Evolutionary conservation across 805 yeast species (phyloP).

Genomic region (Wickerhamiella slavikovae): DNA sequence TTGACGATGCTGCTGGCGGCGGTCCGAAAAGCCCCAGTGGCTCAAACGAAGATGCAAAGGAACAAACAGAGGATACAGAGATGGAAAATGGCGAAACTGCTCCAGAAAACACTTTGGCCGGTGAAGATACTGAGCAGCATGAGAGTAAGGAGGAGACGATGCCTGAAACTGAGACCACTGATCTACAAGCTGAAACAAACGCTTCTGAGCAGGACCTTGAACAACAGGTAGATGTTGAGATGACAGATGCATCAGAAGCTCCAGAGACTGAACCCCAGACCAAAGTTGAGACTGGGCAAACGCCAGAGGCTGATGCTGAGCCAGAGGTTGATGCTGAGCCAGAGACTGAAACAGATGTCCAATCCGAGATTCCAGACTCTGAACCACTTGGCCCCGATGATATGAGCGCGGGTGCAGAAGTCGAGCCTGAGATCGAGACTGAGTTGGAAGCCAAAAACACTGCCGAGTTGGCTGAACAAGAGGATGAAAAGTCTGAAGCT

Average conservation of each 20-base stretch:
- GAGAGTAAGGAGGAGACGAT: too few species aligned
- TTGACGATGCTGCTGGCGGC: too few species aligned
- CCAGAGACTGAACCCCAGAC: constrained; percentile 1
- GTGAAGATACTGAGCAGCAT: too few species aligned
- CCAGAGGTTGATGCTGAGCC: constrained; percentile 3
- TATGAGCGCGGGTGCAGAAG: constrained; percentile 2
- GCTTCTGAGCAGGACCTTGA: not conserved
- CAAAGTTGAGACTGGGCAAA: constrained; percentile 2
- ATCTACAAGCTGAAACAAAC: too few species aligned
- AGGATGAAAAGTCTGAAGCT: not conserved
- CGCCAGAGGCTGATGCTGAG: constrained; percentile 4
- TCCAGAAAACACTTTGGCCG: too few species aligned
- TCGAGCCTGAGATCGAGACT: not conserved
- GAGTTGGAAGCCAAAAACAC: not conserved
- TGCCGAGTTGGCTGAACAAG: constrained; percentile 1
- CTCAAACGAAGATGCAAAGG: too few species aligned
- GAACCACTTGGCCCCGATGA: too few species aligned
- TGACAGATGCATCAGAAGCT: not conserved
- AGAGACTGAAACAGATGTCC: constrained; percentile 1
- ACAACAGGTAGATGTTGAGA: not conserved
- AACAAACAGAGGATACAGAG: too few species aligned
- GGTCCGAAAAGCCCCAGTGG: too few species aligned
- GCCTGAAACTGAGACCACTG: too few species aligned
- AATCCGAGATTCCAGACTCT: constrained; percentile 3
- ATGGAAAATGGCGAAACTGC: too few species aligned